Conservation (phyloP, 2,329 filamentous ascomycete genomes). For the Cytospora piceicola region DNA sequence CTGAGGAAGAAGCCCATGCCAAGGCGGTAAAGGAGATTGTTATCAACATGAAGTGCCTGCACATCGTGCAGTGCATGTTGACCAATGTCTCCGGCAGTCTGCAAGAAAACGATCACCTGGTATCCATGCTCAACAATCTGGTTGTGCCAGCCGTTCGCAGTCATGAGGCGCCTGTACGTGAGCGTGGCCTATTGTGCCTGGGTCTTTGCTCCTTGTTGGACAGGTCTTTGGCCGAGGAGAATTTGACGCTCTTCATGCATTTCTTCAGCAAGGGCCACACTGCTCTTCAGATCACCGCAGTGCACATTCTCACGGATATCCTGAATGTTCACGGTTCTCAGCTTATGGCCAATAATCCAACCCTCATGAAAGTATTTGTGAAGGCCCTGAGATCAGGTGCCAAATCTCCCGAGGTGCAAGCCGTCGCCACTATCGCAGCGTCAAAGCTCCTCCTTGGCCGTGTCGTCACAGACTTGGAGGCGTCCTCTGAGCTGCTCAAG, state of each 20-base stretch:
- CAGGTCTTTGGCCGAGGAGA: slow-evolving; percentile 88
- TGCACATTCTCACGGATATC: slow-evolving; percentile 93
- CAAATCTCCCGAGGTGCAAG: slow-evolving; percentile 74
- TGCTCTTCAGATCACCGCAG: slow-evolving; percentile 82
- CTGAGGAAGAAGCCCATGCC: slow-evolving; percentile 67
- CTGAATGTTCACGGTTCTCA: slow-evolving; percentile 85
- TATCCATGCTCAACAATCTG: slow-evolving; percentile 96
- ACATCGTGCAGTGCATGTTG: slow-evolving; percentile 97
- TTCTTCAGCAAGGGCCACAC: slow-evolving; percentile 95
- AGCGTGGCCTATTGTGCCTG: slow-evolving; percentile 85
- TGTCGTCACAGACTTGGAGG: slow-evolving; percentile 71
- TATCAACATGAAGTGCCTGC: slow-evolving; percentile 97
- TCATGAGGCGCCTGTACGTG: slow-evolving; percentile 89
- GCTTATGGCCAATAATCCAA: slow-evolving; percentile 68
- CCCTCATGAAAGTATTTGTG: slow-evolving; percentile 82
- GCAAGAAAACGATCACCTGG: slow-evolving; percentile 87
- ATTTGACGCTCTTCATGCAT: slow-evolving; percentile 90
- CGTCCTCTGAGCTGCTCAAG: slow-evolving; percentile 76
- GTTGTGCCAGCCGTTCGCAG: slow-evolving; percentile 94
- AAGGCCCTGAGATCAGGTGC: slow-evolving; percentile 76
- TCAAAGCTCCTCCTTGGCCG: slow-evolving; percentile 85
- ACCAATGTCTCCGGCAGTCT: slow-evolving; percentile 88
- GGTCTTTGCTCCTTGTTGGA: slow-evolving; percentile 91
- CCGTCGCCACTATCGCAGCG: slow-evolving; percentile 77
- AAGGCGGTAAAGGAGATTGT: slow-evolving; percentile 90